These are phyloP conservation scores for Magnusiomyces paraingens DNA, from an alignment of 1,139 yeast genomes.

Conservation along the genomic window DNA sequence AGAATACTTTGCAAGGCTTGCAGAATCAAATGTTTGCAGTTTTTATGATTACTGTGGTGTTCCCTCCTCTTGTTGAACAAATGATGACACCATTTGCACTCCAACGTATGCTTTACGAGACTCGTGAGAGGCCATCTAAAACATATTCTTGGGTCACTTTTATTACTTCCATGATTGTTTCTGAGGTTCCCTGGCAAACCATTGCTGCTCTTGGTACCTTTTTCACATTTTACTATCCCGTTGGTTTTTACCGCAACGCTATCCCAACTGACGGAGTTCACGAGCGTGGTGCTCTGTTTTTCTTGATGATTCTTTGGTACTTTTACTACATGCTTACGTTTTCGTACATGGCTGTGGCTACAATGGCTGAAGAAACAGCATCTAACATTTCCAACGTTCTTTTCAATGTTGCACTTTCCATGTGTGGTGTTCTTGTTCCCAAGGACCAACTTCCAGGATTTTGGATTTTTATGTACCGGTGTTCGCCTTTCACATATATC, in stretches of 20 bases:
- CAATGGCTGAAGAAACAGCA: constrained; percentile 60
- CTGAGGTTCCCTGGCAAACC: constrained; percentile 66
- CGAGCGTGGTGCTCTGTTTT: constrained; percentile 61
- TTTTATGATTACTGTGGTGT: constrained; percentile 54
- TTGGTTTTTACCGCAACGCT: constrained; percentile 48
- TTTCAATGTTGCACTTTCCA: constrained; percentile 61
- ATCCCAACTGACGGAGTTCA: constrained; percentile 38
- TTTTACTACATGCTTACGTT: constrained; percentile 55
- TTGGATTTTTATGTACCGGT: constrained; percentile 63
- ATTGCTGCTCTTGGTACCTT: constrained; percentile 55
- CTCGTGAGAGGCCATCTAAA: constrained; percentile 44
- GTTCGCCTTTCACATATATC: constrained; percentile 63
- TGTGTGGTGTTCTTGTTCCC: constrained; percentile 77
- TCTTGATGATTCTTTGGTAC: constrained; percentile 51
- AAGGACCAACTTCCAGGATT: constrained; percentile 54
- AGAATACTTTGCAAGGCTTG: constrained; percentile 40
- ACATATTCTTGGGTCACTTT: constrained; percentile 50
- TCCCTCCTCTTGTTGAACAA: constrained; percentile 59
- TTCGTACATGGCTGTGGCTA: constrained; percentile 60
- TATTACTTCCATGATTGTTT: constrained; percentile 53
- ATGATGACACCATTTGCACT: constrained; percentile 57
- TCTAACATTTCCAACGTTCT: constrained; percentile 58
- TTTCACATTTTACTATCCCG: constrained; percentile 70
- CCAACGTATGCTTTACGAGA: constrained; percentile 54
- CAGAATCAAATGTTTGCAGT: constrained; percentile 44